Conservation (phyloP, 1,284 basidiomycete species). For the Polyporus tsugae region DNA sequence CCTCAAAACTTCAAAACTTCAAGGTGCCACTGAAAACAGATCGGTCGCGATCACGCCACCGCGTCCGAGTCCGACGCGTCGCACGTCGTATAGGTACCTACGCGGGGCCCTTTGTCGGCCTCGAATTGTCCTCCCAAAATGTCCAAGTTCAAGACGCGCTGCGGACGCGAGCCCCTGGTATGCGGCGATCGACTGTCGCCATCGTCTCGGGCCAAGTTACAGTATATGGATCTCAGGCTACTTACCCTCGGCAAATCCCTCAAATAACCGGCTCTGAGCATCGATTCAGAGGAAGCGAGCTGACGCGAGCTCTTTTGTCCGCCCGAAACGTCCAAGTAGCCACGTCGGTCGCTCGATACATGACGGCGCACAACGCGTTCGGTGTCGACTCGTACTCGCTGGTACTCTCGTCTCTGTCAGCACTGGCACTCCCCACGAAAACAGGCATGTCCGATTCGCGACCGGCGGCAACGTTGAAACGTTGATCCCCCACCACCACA, state of each 20-base stretch:
- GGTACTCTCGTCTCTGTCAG: not conserved
- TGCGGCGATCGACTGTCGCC: not conserved
- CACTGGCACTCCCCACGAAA: not conserved
- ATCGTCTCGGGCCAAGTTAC: not conserved
- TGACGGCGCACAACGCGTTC: not conserved
- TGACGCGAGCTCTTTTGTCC: slow-evolving; percentile 7
- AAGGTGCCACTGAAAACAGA: not conserved
- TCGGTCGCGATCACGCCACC: not conserved
- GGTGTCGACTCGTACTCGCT: not conserved
- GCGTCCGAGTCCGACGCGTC: not conserved
- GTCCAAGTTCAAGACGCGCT: not conserved
- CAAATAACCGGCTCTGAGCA: not conserved
- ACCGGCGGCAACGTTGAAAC: not conserved
- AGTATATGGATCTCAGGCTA: not conserved
- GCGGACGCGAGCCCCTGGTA: not conserved
- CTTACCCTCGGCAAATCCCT: not conserved
- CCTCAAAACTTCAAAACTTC: not conserved
- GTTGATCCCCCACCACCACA: not conserved
- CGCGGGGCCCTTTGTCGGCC: not conserved
- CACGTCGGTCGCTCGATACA: not conserved
- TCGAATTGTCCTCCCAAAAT: slow-evolving; percentile 3
- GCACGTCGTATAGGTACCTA: not conserved
- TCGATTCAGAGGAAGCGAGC: not conserved
- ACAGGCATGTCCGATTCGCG: not conserved
- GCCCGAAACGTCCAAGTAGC: not conserved